A percentile compares a stretch with the other conserved stretches of the same genome.
These are phyloP conservation scores for Macadamia tetraphylla DNA, from an alignment of 164 flowering plant species.

Conservation along the genomic window DNA sequence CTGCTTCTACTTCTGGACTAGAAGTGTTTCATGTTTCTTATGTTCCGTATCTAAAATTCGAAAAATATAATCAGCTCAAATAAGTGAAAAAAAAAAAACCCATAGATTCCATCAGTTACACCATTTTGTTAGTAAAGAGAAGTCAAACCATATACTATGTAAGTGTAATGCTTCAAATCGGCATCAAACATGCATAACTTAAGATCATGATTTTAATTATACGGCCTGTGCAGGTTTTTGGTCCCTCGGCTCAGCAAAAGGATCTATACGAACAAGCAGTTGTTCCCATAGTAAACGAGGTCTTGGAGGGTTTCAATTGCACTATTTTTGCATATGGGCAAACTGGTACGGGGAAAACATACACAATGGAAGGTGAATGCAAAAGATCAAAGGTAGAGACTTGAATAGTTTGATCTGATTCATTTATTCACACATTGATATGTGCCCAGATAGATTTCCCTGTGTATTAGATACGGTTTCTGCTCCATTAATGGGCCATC, in stretches of 20 bases:
- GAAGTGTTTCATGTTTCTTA: no score
- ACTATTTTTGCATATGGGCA: constrained; percentile 88
- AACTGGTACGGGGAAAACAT: constrained; percentile 83
- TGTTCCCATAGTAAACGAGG: constrained; percentile 65
- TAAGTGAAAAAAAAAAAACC: no score
- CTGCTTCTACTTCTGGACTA: no score
- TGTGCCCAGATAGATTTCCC: background rate
- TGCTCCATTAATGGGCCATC: no score
- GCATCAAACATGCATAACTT: background rate
- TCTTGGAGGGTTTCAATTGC: constrained; percentile 75
- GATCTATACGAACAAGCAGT: constrained; percentile 57
- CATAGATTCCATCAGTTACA: no score
- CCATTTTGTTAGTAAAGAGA: no score
- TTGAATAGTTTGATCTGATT: background rate
- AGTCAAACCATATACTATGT: no score
- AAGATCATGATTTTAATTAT: background rate
- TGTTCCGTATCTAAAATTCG: no score
- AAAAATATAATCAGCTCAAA: no score
- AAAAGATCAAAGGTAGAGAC: constrained; percentile 46
- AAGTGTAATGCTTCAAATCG: no score
- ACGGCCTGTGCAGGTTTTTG: constrained; percentile 51
- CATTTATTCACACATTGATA: background rate
- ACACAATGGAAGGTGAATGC: constrained; percentile 81
- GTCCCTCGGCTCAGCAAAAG: constrained; percentile 63
- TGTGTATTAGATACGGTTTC: no score